Conservation (phyloP, 2,329 filamentous ascomycete genomes). For the Lachnellula arida region DNA sequence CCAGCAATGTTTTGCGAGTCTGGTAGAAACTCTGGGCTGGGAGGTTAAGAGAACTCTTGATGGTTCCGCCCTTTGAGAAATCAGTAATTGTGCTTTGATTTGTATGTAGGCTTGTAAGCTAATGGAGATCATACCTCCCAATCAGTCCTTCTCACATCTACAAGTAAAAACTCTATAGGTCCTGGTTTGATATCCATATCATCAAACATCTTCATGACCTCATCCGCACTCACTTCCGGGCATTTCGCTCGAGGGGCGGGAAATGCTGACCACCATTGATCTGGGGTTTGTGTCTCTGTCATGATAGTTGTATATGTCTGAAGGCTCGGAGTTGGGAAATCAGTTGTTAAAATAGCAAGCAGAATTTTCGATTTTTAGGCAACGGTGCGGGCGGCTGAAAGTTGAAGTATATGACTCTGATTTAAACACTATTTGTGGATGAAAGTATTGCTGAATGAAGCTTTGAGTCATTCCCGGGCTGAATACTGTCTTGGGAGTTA, state of each 20-base stretch:
- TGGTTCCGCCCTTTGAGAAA: constrained; percentile 49
- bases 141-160: constrained; percentile 51
- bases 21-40: constrained; percentile 52
- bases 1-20: constrained; percentile 43
- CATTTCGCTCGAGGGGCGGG: constrained; percentile 40
- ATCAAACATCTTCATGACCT: constrained; percentile 40
- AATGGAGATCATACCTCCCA: constrained; percentile 36
- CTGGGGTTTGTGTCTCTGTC: constrained; percentile 9
- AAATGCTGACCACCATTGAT: constrained; percentile 31
- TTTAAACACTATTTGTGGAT: not conserved
- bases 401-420: not conserved
- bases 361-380: not conserved
- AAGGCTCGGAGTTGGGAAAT: not conserved
- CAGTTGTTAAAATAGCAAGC: not conserved
- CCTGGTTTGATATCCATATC: constrained; percentile 31
- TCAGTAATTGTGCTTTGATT: not conserved
- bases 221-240: constrained; percentile 36
- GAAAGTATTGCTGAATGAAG: not conserved
- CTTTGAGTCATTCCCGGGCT: not conserved
- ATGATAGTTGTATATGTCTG: not conserved
- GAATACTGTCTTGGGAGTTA: not conserved
- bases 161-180: constrained; percentile 40
- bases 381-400: not conserved
- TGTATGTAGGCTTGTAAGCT: not conserved
- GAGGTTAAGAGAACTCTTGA: constrained; percentile 53